phyloP scores from a whole-genome alignment of 805 yeast genomes.

The Ogataea saltuana region DNA sequence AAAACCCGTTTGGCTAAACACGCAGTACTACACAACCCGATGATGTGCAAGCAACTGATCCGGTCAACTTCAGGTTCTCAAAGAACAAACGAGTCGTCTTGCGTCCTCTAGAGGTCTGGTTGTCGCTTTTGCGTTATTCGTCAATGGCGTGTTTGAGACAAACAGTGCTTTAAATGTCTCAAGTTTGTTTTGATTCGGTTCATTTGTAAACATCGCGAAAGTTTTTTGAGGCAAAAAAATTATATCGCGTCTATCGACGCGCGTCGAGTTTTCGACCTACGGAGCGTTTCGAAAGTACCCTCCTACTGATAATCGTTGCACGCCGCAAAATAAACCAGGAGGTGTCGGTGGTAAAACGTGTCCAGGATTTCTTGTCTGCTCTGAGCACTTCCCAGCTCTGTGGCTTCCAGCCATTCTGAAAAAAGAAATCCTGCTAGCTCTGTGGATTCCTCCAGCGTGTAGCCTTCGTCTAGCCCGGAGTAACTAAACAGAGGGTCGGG shows the following conservation, averaged over 20 bases:
- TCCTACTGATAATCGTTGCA: constrained; percentile 11
- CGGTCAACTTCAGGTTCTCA: no score
- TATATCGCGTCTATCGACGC: constrained; percentile 8
- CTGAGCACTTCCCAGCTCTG: not conserved
- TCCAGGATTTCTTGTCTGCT: constrained; percentile 13
- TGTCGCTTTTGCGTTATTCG: no score
- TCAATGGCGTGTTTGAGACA: no score
- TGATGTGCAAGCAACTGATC: no score
- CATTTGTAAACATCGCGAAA: constrained; percentile 12
- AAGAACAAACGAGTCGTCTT: no score
- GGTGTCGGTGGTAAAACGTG: constrained; percentile 15
- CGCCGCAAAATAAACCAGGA: constrained; percentile 18
- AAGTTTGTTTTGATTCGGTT: constrained; percentile 9
- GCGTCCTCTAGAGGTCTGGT: no score
- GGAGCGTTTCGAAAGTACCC: not conserved
- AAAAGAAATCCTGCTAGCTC: constrained; percentile 4
- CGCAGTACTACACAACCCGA: no score
- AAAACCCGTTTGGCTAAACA: no score
- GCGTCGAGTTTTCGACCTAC: not conserved
- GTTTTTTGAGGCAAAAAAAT: not conserved
- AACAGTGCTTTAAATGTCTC: not conserved
- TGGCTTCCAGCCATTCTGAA: not conserved
- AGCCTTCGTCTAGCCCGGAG: constrained; percentile 1
- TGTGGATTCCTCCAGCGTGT: not conserved
- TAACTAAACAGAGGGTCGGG: not conserved